phyloP scores from a whole-genome alignment of 1,284 basidiomycete species.

The Tranzscheliella williamsii region DNA sequence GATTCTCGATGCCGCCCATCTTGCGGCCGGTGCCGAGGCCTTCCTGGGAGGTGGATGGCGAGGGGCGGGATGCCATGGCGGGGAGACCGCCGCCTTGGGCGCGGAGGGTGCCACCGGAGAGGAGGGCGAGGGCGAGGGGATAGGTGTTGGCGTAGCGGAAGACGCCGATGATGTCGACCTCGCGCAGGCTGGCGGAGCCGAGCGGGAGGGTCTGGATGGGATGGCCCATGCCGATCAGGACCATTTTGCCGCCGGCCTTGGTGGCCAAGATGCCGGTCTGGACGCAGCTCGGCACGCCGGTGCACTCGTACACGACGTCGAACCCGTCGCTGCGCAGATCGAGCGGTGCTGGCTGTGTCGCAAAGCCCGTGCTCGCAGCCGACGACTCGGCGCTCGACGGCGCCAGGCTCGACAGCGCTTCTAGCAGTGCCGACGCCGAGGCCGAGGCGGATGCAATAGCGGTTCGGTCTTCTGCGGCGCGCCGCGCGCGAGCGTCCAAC shows the following conservation, averaged over 20 bases:
- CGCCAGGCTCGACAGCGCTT: conserved; percentile 5
- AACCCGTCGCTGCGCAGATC: conserved; percentile 67
- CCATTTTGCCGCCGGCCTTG: conserved; percentile 79
- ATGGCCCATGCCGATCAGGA: conserved; percentile 93
- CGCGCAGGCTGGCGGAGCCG: conserved; percentile 77
- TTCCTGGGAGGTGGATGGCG: conserved; percentile 1
- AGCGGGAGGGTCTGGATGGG: conserved; percentile 74
- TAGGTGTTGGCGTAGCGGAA: conserved; percentile 81
- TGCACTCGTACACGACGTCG: conserved; percentile 91
- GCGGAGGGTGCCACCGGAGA: conserved; percentile 35
- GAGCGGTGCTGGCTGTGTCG: conserved; percentile 13
- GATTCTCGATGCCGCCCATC: conserved; percentile 44
- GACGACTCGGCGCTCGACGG: neutral
- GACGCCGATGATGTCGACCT: conserved; percentile 89
- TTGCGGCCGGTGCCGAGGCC: conserved; percentile 15
- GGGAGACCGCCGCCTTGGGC: conserved; percentile 26
- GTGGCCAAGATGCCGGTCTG: conserved; percentile 65
- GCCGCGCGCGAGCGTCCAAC: conserved; percentile 67
- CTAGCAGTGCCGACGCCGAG: conserved; percentile 61
- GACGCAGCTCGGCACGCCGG: conserved; percentile 75
- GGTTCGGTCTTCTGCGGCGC: conserved; percentile 66
- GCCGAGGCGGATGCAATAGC: conserved; percentile 60
- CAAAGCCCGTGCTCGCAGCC: conserved; percentile 3
- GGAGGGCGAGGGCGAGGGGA: conserved; percentile 68
- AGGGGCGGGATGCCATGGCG: conserved; percentile 2